Conservation (phyloP, 129 eudicot genomes). For the Escallonia rubra region DNA sequence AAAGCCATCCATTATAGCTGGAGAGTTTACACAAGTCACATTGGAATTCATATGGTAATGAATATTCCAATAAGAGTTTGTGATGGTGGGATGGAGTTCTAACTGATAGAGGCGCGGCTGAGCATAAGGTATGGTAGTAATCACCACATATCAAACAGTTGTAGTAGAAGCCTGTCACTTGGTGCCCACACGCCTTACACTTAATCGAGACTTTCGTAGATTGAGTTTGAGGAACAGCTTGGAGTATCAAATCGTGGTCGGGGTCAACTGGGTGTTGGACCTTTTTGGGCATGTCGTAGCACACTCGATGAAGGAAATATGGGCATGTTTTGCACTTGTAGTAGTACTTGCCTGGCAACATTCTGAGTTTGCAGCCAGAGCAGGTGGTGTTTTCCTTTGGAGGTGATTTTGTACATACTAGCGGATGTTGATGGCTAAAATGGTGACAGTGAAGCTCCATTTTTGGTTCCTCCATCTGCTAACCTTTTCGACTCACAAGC, state of each 20-base stretch:
- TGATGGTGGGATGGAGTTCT: conserved; percentile 53
- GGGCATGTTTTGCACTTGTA: conserved; percentile 48
- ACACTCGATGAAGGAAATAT: conserved; percentile 54
- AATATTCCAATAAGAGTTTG: conserved; percentile 34
- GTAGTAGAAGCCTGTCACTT: conserved; percentile 40
- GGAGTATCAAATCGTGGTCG: conserved; percentile 39
- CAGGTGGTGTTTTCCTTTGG: conserved; percentile 25
- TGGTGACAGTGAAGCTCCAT: conserved; percentile 19
- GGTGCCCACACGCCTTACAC: conserved; percentile 40
- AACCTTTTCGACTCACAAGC: background rate
- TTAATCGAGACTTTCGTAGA: conserved; percentile 13
- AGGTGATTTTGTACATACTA: conserved; percentile 21
- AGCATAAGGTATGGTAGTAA: conserved; percentile 48
- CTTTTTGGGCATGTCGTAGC: conserved; percentile 52
- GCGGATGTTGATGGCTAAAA: conserved; percentile 46
- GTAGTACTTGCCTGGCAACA: conserved; percentile 31
- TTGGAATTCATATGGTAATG: conserved; percentile 51
- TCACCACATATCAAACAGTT: conserved; percentile 31
- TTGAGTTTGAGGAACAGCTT: conserved; percentile 22
- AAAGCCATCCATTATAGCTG: conserved; percentile 55
- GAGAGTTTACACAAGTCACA: conserved; percentile 49
- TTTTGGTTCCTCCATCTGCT: conserved; percentile 16
- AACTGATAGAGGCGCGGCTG: conserved; percentile 49
- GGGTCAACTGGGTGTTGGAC: conserved; percentile 52
- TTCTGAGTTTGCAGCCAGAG: conserved; percentile 36